These are phyloP conservation scores for Collybia sordida DNA, from an alignment of 768 basidiomycete species.

Conservation along the genomic window DNA sequence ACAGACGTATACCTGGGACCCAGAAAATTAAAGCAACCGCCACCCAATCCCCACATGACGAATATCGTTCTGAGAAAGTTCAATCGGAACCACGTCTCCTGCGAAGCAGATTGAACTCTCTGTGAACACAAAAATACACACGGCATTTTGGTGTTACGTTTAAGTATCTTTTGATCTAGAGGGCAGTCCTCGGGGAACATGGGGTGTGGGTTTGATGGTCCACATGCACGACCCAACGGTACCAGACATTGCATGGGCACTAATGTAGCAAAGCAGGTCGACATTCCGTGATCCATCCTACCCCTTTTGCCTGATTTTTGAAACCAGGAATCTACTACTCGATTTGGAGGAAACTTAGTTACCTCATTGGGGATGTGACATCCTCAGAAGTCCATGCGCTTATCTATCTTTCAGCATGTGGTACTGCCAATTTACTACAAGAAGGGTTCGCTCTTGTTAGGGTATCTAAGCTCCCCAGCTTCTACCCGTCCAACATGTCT, in stretches of 20 bases:
- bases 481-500: constrained; percentile 29
- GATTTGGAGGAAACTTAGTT: constrained; percentile 4
- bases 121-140: neutral
- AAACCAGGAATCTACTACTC: constrained; percentile 5
- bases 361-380: constrained; percentile 2
- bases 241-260: neutral
- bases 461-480: constrained; percentile 20
- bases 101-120: no score
- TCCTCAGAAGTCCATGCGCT: constrained; percentile 4
- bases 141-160: neutral
- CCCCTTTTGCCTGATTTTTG: neutral
- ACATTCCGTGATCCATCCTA: constrained; percentile 1
- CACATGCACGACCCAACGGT: neutral
- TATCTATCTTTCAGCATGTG: constrained; percentile 20
- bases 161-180: neutral
- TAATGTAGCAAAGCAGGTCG: neutral
- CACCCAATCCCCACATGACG: constrained; percentile 1
- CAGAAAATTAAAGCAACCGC: neutral
- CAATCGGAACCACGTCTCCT: no score
- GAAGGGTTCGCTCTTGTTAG: constrained; percentile 11
- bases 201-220: no score
- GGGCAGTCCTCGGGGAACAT: no score
- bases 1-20: no score
- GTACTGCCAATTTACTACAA: constrained; percentile 24
- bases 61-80: neutral